These are phyloP conservation scores for Phytophthora agathidicida DNA, from an alignment of 352 stramenopile genomes.

Conservation along the genomic window DNA sequence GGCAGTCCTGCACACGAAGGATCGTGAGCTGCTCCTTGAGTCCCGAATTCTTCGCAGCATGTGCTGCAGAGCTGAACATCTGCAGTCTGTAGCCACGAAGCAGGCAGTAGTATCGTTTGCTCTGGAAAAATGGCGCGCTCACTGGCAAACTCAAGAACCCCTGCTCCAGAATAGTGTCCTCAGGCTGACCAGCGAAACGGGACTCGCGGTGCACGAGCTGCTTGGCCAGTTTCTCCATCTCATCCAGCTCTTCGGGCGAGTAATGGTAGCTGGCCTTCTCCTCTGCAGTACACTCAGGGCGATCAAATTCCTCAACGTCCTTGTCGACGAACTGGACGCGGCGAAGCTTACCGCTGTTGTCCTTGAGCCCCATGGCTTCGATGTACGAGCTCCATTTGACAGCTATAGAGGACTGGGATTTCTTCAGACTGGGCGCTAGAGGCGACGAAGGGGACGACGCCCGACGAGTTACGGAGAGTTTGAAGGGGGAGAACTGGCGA, in stretches of 20 bases:
- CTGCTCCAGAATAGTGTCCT: constrained; percentile 75
- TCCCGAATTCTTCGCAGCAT: constrained; percentile 53
- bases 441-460: constrained; percentile 19
- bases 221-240: constrained; percentile 63
- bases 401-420: constrained; percentile 44
- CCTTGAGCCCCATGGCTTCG: constrained; percentile 50
- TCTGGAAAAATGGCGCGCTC: constrained; percentile 64
- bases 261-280: constrained; percentile 72
- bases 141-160: constrained; percentile 62
- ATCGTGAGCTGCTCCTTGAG: constrained; percentile 58
- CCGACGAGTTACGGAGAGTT: constrained; percentile 15
- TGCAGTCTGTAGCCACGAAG: constrained; percentile 52
- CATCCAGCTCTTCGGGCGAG: constrained; percentile 51
- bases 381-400: constrained; percentile 66
- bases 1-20: constrained; percentile 65
- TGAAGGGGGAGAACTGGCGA: constrained; percentile 13
- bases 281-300: constrained; percentile 38
- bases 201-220: constrained; percentile 50
- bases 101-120: constrained; percentile 71
- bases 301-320: constrained; percentile 43
- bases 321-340: constrained; percentile 59
- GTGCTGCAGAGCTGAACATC: constrained; percentile 51
- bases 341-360: constrained; percentile 34
- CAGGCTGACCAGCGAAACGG: constrained; percentile 50
- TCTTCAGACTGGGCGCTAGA: constrained; percentile 65